Evolutionary conservation across 208 protist genomes (phyloP).

Genomic region (Trypanosomatidae sp.): DNA sequence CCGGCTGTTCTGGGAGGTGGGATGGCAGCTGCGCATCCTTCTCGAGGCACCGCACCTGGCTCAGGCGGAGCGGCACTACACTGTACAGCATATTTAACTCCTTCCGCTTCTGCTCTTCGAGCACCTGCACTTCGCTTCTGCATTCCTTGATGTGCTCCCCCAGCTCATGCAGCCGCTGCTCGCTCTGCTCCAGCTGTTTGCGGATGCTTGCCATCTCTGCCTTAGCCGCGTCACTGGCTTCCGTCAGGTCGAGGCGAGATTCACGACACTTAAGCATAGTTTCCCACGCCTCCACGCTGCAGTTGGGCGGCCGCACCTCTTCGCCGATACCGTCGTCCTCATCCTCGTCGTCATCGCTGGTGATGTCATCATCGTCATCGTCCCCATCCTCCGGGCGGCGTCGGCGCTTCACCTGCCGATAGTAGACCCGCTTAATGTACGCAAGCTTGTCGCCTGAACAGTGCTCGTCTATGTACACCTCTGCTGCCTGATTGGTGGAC

Average conservation of each 20-base stretch:
- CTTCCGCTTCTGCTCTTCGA: slow-evolving; percentile 94
- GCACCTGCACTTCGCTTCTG: slow-evolving; percentile 80
- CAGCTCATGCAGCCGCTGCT: slow-evolving; percentile 70
- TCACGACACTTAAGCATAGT: slow-evolving; percentile 89
- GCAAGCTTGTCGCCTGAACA: slow-evolving; percentile 66
- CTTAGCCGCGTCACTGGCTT: slow-evolving; percentile 81
- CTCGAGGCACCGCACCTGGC: slow-evolving; percentile 80
- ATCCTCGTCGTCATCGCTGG: slow-evolving; percentile 84
- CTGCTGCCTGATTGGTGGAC: slow-evolving; percentile 69
- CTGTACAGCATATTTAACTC: slow-evolving; percentile 96
- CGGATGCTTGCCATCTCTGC: slow-evolving; percentile 19
- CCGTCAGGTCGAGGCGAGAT: slow-evolving; percentile 88
- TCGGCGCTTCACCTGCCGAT: slow-evolving; percentile 93
- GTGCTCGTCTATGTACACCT: slow-evolving; percentile 82
- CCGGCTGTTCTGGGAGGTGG: slow-evolving; percentile 44
- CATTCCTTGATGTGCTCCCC: slow-evolving; percentile 60
- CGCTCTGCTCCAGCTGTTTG: slow-evolving; percentile 43
- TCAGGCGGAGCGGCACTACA: slow-evolving; percentile 84
- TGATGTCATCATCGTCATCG: slow-evolving; percentile 84
- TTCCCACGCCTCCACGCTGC: slow-evolving; percentile 83
- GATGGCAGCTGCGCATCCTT: slow-evolving; percentile 38
- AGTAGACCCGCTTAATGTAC: slow-evolving; percentile 91
- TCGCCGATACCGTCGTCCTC: slow-evolving; percentile 92
- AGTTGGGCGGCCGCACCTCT: slow-evolving; percentile 90
- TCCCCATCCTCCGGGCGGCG: slow-evolving; percentile 59